Base-by-base conservation (phyloP, 352 stramenopile genomes). In the Peronosclerospora sorghi region DNA sequence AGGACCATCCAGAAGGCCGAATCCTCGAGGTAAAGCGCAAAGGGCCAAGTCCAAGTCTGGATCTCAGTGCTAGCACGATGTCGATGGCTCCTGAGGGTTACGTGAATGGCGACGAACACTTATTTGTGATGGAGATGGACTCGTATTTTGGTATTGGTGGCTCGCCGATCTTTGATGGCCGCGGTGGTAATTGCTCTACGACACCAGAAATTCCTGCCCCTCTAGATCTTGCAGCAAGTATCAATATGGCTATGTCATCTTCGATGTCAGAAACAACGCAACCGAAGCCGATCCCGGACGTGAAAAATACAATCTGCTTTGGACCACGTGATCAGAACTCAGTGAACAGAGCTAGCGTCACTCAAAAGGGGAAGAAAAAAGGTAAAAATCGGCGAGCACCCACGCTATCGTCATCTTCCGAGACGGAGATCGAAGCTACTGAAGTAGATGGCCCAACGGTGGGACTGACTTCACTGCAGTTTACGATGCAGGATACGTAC, bases 71-170 rank as follows among this genome's bases (percentile, higher is more conserved):
- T 23, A 65, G 36, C 17, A 56, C 47, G 12, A 54, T 56, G 50
- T 37, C 47, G 30, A 68, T 48, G 40, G 49, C 49, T 12, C 35
- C 48, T 4, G 58, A 68, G 18, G 57, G 54, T 4, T 62, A 47
- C 21, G 50, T 32, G n/a, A 62, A 73, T 29, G 62, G 64, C 30
- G 68, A 81, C 14, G 73, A 84, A 19, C 72, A 86, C 48, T 55
- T 88, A 20, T 89, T 89, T 53, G 77, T 86, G 37, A 73, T 89
- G 52, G 74, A 89, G 41, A 89, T 89, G 77, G 77, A 89, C 56
- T 83, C 73, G 24, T 89, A 89, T 57, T 89, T 89, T 57, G 77
- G 77, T 8, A 72, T 86, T n/a, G 74, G 77, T 4, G 74, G 69
- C 1, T 89, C 77, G 2, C 77, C 77, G 5, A 73, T 89, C 8